Evolutionary conservation across 2,329 filamentous ascomycete genomes (phyloP), one percentile per base, ranked within the genome.

Genomic region (Colletotrichum coccodes): DNA sequence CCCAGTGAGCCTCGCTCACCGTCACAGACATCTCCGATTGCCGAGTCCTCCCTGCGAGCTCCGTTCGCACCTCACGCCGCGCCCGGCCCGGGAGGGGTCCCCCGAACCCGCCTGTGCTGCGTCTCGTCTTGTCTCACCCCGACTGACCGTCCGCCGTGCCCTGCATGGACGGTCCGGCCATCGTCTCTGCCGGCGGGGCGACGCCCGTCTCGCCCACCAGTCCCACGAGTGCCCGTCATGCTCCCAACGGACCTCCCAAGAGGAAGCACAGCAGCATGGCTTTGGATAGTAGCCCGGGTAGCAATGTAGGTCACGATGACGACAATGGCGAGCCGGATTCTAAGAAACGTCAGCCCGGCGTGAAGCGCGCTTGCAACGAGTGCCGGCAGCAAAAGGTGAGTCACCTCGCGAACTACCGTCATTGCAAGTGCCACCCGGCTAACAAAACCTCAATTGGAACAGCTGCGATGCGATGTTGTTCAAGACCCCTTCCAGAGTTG

Each of bases 371-470:
- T 6, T 95, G 93, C 80, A 95, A 95, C 76, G 92, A 95, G 79
- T 95, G 92, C 77, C 87, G 92, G 70, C 93, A 95, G 81, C 93
- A 95, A 80, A 95, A 95, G 85, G 92, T 94, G 82, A 86, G 83
- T 85, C 77, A 72, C 68, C 16, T 36, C 9, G 21, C 36, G 5
- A 36, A 46, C 18, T 16, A 18, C 28, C 18, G n/a, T 36, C 47
- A 57, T n/a, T n/a, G 30, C 26, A 38, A 32, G 47, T 32, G 63
- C 14, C 50, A 58, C n/a, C 12, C 21, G 21, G 32, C 60, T 70
- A 61, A 64, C 44, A 28, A 49, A 8, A 18, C 16, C 36, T 57
- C 60, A 42, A 60, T 60, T 67, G 58, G 44, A 68, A 72, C 77
- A 94, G 92, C 84, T 95, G 71, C 91, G 92, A 76, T 96, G 93